Evolutionary conservation across 768 basidiomycete species (phyloP).

Genomic region (Termitomyces eurrhizus): DNA sequence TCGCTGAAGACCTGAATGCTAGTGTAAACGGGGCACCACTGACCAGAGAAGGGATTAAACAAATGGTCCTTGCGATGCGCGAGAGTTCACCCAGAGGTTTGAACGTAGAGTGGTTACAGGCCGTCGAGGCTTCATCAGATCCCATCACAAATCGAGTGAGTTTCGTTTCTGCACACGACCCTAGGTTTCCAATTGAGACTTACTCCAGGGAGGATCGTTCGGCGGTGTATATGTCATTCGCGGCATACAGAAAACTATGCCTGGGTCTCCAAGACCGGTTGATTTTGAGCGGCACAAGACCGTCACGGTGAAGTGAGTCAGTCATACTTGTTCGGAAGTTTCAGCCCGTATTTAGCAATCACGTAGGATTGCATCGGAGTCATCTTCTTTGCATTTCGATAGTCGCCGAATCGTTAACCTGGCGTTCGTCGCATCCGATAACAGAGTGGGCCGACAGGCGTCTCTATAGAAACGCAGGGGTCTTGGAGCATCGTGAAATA

Average conservation of each 20-base stretch:
- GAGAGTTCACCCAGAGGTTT: constrained; percentile 33
- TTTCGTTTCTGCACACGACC: constrained; percentile 8
- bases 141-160: constrained; percentile 37
- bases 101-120: constrained; percentile 45
- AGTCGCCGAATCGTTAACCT: constrained; percentile 47
- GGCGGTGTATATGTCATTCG: constrained; percentile 49
- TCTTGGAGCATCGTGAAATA: neutral
- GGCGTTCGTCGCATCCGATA: constrained; percentile 47
- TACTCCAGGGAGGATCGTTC: constrained; percentile 40
- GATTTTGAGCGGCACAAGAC: constrained; percentile 48
- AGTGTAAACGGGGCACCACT: constrained; percentile 42
- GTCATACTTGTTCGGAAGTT: constrained; percentile 14
- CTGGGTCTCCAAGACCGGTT: constrained; percentile 27
- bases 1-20: constrained; percentile 35
- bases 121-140: constrained; percentile 41
- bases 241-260: constrained; percentile 38
- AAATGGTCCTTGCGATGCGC: constrained; percentile 40
- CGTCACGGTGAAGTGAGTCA: constrained; percentile 47
- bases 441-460: constrained; percentile 26
- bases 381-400: constrained; percentile 30
- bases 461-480: constrained; percentile 15
- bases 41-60: constrained; percentile 33
- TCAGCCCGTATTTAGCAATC: neutral
- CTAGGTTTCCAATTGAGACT: neutral
- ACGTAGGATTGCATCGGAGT: constrained; percentile 40